Percentiles rank a stretch among this genome's conserved stretches.
Conservation (phyloP, 352 stramenopile genomes). For the Phytopythium litorale region DNA sequence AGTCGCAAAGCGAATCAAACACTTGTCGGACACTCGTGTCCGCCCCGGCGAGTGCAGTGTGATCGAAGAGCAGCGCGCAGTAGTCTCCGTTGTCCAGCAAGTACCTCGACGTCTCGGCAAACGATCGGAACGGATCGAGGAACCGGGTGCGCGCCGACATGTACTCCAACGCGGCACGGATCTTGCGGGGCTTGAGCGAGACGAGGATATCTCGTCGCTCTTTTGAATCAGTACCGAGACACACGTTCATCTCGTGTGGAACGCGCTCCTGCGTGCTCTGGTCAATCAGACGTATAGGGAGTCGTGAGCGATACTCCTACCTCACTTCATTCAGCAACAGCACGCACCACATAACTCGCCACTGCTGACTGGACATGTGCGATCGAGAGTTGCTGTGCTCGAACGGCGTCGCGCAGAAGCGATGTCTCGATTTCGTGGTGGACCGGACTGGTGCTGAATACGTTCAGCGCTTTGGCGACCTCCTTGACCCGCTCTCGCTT, state of each 20-base stretch:
- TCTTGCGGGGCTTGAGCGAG: constrained; percentile 18
- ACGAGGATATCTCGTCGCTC: constrained; percentile 18
- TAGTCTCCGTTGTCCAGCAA: constrained; percentile 24
- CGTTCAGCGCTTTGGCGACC: neutral
- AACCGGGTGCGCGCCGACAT: constrained; percentile 17
- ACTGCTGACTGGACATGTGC: constrained; percentile 31
- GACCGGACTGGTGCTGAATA: neutral
- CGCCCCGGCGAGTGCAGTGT: constrained; percentile 27
- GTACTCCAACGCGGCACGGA: constrained; percentile 15
- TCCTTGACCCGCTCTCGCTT: neutral
- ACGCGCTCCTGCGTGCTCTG: constrained; percentile 18
- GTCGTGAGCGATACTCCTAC: neutral
- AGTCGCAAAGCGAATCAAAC: constrained; percentile 35
- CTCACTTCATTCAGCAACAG: neutral
- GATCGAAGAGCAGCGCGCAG: constrained; percentile 31
- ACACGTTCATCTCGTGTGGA: constrained; percentile 20
- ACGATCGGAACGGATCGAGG: constrained; percentile 16
- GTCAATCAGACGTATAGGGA: neutral
- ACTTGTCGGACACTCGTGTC: constrained; percentile 28
- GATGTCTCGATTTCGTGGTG: constrained; percentile 13
- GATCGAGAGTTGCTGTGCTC: constrained; percentile 23
- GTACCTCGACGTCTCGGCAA: constrained; percentile 22
- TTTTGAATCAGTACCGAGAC: constrained; percentile 13
- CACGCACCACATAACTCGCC: constrained; percentile 20
- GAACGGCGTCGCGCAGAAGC: constrained; percentile 21